These are phyloP conservation scores for Nepenthes mirabilis DNA, from an alignment of 148 eudicot species.

Conservation along the genomic window DNA sequence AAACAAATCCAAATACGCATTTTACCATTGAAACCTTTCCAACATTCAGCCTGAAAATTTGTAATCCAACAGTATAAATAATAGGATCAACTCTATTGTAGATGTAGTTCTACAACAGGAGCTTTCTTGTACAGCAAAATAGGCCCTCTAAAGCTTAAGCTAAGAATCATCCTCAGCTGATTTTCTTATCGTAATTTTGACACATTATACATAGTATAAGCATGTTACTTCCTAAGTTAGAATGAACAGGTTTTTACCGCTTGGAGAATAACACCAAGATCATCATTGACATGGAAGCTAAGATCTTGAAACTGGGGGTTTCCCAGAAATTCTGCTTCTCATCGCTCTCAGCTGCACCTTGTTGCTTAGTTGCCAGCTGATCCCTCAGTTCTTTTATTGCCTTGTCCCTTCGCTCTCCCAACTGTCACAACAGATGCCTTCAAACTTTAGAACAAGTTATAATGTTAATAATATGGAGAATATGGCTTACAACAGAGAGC, in stretches of 20 bases:
- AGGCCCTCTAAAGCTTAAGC: no score
- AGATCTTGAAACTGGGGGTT: constrained; percentile 55
- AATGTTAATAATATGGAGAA: background rate
- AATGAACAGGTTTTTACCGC: constrained; percentile 25
- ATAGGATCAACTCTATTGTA: no score
- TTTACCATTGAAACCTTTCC: no score
- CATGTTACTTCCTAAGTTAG: no score
- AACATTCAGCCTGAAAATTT: no score
- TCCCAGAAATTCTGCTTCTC: constrained; percentile 79
- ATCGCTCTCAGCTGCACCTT: background rate
- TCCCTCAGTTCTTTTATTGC: constrained; percentile 77
- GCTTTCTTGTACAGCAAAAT: no score
- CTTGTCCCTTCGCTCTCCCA: constrained; percentile 81
- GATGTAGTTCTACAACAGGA: no score
- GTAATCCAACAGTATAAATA: no score
- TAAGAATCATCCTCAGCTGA: no score
- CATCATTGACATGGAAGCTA: constrained; percentile 83
- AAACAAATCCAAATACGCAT: no score
- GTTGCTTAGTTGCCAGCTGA: constrained; percentile 45
- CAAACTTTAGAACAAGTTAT: background rate
- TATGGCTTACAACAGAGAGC: background rate
- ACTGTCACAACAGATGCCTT: constrained; percentile 18
- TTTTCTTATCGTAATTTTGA: no score
- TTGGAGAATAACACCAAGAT: constrained; percentile 68
- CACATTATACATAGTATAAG: no score